Percentiles rank a stretch among this genome's conserved stretches.
Evolutionary conservation across 2,329 filamentous ascomycete genomes (phyloP).

Genomic region (Exophiala sp.): DNA sequence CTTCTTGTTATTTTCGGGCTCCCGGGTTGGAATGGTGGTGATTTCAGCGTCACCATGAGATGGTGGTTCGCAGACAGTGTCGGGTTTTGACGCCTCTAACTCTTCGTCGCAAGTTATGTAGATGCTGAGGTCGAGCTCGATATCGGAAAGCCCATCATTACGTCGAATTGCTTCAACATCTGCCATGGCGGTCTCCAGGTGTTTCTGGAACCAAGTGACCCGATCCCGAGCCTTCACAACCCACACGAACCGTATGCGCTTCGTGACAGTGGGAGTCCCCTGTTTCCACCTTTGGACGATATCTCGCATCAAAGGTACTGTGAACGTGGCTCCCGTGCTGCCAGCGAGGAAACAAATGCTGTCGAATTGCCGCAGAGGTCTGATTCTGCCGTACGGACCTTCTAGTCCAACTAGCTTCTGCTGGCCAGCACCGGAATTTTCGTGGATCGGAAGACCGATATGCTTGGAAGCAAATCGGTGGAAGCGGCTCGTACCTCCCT

Average conservation of each 20-base stretch:
- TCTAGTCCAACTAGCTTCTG: constrained; percentile 30
- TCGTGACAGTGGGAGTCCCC: constrained; percentile 44
- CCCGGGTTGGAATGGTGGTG: neutral
- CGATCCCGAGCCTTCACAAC: constrained; percentile 51
- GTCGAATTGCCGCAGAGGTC: constrained; percentile 31
- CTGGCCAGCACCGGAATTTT: neutral
- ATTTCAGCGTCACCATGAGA: constrained; percentile 13
- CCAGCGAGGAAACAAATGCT: constrained; percentile 22
- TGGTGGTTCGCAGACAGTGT: constrained; percentile 2
- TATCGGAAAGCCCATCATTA: constrained; percentile 26
- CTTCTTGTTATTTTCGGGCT: constrained; percentile 22
- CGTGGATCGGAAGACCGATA: constrained; percentile 41
- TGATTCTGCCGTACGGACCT: constrained; percentile 36
- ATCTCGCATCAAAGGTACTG: constrained; percentile 49
- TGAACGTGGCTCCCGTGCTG: constrained; percentile 55
- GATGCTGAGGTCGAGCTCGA: constrained; percentile 50
- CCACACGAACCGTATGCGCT: constrained; percentile 39
- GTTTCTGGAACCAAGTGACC: constrained; percentile 20
- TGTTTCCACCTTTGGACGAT: constrained; percentile 41
- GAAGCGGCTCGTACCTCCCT: constrained; percentile 27
- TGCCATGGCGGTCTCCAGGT: constrained; percentile 16
- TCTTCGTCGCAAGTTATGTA: constrained; percentile 53
- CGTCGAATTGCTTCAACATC: constrained; percentile 14
- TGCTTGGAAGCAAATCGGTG: constrained; percentile 39
- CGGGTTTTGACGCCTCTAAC: constrained; percentile 33